Percentiles rank a stretch among this genome's conserved stretches.
Conservation (phyloP, 306 rosid species). For the Pyrus communis region DNA sequence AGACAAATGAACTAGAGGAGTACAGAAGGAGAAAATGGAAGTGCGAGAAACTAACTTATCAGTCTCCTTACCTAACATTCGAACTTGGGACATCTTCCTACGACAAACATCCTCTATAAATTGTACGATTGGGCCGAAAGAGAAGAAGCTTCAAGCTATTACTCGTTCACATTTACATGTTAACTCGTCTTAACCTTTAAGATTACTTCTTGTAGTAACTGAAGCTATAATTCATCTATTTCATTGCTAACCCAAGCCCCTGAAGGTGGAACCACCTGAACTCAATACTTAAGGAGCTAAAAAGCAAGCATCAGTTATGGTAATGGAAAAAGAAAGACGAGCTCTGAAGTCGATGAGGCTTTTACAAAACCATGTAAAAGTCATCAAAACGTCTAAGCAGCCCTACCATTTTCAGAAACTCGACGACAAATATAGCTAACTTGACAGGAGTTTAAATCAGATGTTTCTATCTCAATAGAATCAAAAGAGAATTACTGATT, state of each 20-base stretch:
- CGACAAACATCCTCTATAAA: not conserved
- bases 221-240: not conserved
- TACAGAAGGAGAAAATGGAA: not conserved
- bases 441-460: not conserved
- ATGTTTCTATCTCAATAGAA: not conserved
- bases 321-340: not conserved
- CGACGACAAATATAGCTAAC: not conserved
- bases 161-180: not conserved
- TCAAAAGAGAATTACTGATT: not conserved
- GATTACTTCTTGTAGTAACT: not conserved
- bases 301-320: not conserved
- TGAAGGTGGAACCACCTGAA: not conserved
- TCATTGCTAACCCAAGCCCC: not conserved
- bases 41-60: not conserved
- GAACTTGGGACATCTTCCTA: no score
- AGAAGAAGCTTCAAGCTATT: not conserved
- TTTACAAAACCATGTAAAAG: not conserved
- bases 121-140: not conserved
- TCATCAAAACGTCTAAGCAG: not conserved
- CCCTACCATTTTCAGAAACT: not conserved
- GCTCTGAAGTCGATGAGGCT: not conserved
- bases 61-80: not conserved
- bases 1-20: no score
- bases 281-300: not conserved
- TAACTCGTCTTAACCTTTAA: not conserved